Evolutionary conservation across 2,329 filamentous ascomycete genomes (phyloP).

Genomic region (Aspergillus ochraceus): DNA sequence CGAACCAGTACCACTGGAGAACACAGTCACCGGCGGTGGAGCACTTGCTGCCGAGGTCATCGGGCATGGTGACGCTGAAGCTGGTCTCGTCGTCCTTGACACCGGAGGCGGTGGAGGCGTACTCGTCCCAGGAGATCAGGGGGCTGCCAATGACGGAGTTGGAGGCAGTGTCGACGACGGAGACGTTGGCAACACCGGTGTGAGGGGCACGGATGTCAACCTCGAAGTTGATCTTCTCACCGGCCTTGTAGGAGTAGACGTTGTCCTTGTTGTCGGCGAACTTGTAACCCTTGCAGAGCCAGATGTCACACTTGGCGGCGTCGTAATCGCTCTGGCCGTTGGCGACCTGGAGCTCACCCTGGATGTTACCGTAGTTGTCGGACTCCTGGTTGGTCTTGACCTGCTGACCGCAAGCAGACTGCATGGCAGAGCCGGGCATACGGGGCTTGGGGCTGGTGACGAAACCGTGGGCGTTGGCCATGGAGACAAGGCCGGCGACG

Average conservation of each 20-base stretch:
- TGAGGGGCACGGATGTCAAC: conserved; percentile 51
- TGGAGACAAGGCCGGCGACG: conserved; percentile 45
- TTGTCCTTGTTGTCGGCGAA: conserved; percentile 56
- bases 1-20: conserved; percentile 38
- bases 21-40: conserved; percentile 32
- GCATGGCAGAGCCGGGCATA: conserved; percentile 53
- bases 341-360: conserved; percentile 55
- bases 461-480: conserved; percentile 56
- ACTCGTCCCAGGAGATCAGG: conserved; percentile 32
- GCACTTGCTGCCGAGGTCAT: conserved; percentile 28
- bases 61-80: conserved; percentile 35
- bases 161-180: conserved; percentile 48
- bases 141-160: conserved; percentile 41
- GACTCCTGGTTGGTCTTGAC: conserved; percentile 54
- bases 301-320: conserved; percentile 50
- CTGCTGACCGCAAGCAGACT: conserved; percentile 55
- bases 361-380: conserved; percentile 59
- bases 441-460: conserved; percentile 51
- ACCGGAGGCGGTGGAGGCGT: conserved; percentile 31
- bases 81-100: conserved; percentile 27
- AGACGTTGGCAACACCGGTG: conserved; percentile 51
- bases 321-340: conserved; percentile 50
- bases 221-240: conserved; percentile 45
- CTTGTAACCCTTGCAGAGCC: conserved; percentile 60
- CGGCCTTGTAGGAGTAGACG: conserved; percentile 52